Evolutionary conservation across 169 alveolate genomes (phyloP).

Genomic region (Plasmodium yoelii): DNA sequence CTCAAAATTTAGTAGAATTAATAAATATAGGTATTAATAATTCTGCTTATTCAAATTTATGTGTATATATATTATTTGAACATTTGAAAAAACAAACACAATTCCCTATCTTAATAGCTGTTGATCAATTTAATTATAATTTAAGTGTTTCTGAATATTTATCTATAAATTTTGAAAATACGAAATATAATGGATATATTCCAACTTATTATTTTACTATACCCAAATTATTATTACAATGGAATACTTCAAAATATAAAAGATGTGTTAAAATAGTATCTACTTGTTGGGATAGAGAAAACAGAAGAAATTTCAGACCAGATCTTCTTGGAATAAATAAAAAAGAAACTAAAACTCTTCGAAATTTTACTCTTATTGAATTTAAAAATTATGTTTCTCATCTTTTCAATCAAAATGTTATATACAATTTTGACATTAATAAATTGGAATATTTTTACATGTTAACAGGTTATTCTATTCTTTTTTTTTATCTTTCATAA

Average conservation of each 20-base stretch:
- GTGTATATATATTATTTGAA: conserved; percentile 83
- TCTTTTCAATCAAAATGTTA: conserved; percentile 78
- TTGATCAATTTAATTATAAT: conserved; percentile 64
- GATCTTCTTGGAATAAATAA: conserved; percentile 83
- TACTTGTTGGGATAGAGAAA: conserved; percentile 83
- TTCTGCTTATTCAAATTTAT: conserved; percentile 83
- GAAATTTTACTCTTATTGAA: conserved; percentile 83
- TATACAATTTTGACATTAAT: conserved; percentile 84
- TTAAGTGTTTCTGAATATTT: conserved; percentile 86
- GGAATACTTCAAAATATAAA: conserved; percentile 81
- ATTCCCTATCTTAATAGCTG: conserved; percentile 80
- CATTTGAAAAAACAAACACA: conserved; percentile 85
- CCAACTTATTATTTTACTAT: conserved; percentile 86
- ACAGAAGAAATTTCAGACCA: conserved; percentile 82
- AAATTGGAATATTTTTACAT: conserved; percentile 85
- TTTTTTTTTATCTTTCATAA: neutral
- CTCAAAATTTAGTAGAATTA: conserved; percentile 80
- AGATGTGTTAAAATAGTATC: conserved; percentile 81
- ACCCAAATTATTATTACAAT: conserved; percentile 82
- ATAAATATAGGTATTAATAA: conserved; percentile 82
- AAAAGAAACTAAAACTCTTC: conserved; percentile 81
- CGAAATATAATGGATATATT: conserved; percentile 86
- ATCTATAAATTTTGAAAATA: conserved; percentile 84
- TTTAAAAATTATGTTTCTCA: conserved; percentile 82
- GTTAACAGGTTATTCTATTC: conserved; percentile 81